Evolutionary conservation across 2,329 filamentous ascomycete genomes (phyloP), one percentile per base, ranked within the genome.

Genomic region (Stachybotrys echinatus): DNA sequence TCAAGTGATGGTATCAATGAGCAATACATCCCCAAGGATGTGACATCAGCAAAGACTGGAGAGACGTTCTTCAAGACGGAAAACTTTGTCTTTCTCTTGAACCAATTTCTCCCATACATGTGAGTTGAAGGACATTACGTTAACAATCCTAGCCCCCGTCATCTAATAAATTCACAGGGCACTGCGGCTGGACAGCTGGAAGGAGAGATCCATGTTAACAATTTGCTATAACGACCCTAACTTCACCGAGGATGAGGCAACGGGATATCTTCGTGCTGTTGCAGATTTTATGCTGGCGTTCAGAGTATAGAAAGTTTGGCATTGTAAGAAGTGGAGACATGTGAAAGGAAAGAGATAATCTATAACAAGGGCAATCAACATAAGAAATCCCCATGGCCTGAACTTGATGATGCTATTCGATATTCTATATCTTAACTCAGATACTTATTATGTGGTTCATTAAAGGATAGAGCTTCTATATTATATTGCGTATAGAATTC

Each of bases 151-250:
- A 17, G 14, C n/a, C 42, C 6, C 14, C 34, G 45, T 18, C 22
- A 5, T 45, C 49, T 50, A 23, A 50, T 23, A 19, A 27, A 34
- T 12, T 18, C 12, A n/a, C 8, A 50, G 49, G 49, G 49, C 45
- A 22, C 39, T 50, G 12, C 44, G 49, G 14, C 42, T 50, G 14
- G 49, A 50, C 23, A 50, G 49, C 45, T 50, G 49, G 49, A 42
- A 45, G 34, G 49, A 43, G 21, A 45, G 44, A 6, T 50, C 49
- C 5, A 50, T 45, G 12, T 38, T 50, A 4, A 47, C 44, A n/a
- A 47, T 47, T 38, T 47, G 45, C 19, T 50, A 50, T 39, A 50
- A 50, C 18, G 49, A 50, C 7, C 44, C 44, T n/a, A 48, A 50
- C 37, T 47, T 47, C 20, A 48, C 22, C n/a, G 14, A 40, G 20